Conservation (phyloP, 208 protist species). For the Naegleria fowleri region DNA sequence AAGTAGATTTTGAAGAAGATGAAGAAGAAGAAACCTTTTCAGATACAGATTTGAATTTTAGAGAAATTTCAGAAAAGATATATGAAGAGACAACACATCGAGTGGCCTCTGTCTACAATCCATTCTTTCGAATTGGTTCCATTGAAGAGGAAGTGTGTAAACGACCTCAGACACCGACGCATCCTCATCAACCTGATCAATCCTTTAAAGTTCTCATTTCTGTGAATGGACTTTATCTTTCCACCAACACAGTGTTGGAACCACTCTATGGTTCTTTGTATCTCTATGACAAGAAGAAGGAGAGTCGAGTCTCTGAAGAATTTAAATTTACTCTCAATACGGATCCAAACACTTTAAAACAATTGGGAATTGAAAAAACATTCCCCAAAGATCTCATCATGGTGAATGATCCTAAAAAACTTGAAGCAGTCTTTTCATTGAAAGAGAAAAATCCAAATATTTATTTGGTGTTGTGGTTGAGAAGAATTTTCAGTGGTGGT, state of each 20-base stretch:
- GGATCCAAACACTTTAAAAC: neutral
- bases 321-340: slow-evolving; percentile 2
- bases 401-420: neutral
- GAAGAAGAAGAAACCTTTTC: neutral
- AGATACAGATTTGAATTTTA: neutral
- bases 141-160: neutral
- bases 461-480: neutral
- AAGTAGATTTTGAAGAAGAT: neutral
- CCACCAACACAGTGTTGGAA: neutral
- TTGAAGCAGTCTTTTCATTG: neutral
- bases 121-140: neutral
- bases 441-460: neutral
- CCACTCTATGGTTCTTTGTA: neutral
- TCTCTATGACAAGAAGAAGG: neutral
- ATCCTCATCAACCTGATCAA: neutral
- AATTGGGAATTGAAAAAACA: neutral
- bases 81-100: neutral
- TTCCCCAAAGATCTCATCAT: neutral
- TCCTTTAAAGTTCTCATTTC: neutral
- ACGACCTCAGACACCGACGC: neutral
- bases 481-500: neutral
- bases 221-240: neutral
- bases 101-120: neutral
- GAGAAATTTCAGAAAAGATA: neutral
- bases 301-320: neutral